phyloP scores from a whole-genome alignment of 225 moss, liverwort and hornwort genomes.

The Takakia lepidozioides region DNA sequence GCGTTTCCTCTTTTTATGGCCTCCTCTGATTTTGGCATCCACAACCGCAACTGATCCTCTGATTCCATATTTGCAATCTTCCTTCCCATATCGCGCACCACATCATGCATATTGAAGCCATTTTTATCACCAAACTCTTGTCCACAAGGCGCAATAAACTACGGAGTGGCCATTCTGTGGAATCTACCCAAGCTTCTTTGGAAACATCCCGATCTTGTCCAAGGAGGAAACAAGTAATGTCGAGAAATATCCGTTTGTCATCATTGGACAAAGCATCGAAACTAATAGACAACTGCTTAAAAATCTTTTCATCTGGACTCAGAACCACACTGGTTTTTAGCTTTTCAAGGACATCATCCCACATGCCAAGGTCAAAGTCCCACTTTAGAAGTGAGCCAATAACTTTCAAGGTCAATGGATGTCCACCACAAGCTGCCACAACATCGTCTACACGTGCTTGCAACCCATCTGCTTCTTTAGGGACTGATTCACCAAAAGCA shows the following conservation, averaged over 20 bases:
- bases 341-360: slow-evolving; percentile 2
- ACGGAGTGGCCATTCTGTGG: neutral
- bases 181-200: neutral
- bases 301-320: slow-evolving; percentile 2
- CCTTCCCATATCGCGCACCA: slow-evolving; percentile 6
- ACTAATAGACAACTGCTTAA: slow-evolving; percentile 2
- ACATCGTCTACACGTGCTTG: neutral
- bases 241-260: slow-evolving; percentile 4
- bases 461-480: neutral
- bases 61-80: neutral
- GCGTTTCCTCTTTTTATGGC: no score
- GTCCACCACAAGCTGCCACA: no score
- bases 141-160: neutral
- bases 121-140: neutral
- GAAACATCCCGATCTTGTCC: neutral
- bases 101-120: neutral
- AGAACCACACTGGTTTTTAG: neutral
- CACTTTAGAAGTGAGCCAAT: slow-evolving; percentile 8
- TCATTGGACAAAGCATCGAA: neutral
- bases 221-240: slow-evolving; percentile 7
- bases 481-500: slow-evolving; percentile 3
- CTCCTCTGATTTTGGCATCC: slow-evolving; percentile 3
- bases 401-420: slow-evolving; percentile 8
- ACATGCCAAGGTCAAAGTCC: neutral
- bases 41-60: neutral